These are phyloP conservation scores for Calycina marina DNA, from an alignment of 2,329 filamentous ascomycete genomes.

Conservation along the genomic window DNA sequence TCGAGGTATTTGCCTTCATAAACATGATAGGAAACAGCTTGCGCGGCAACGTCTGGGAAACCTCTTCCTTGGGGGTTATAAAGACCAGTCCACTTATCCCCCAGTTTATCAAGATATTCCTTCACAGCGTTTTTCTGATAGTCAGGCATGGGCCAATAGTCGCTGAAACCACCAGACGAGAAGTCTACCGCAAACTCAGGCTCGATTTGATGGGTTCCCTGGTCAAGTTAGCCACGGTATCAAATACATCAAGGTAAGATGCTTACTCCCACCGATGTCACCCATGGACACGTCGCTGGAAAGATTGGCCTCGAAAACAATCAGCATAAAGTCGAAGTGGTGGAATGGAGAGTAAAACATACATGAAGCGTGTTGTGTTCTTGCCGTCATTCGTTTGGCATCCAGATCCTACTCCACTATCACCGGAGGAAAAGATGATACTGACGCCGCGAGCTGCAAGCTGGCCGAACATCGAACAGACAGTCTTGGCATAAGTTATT, in stretches of 20 bases:
- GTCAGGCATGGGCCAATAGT: constrained; percentile 29
- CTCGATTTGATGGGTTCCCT: constrained; percentile 11
- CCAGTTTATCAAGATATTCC: constrained; percentile 32
- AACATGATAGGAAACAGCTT: constrained; percentile 4
- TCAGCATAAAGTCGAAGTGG: no score
- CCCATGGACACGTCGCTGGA: constrained; percentile 31
- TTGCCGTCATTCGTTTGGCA: constrained; percentile 41
- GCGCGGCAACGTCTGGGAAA: constrained; percentile 34
- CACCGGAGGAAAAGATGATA: constrained; percentile 36
- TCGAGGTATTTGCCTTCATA: constrained; percentile 2
- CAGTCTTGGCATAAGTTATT: constrained; percentile 33
- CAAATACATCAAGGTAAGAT: no score
- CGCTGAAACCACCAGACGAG: constrained; percentile 33
- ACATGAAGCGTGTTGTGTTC: constrained; percentile 36
- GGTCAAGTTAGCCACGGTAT: no score
- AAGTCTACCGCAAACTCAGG: constrained; percentile 22
- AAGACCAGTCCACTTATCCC: constrained; percentile 30
- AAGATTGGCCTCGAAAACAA: constrained; percentile 26
- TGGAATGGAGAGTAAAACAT: constrained; percentile 15
- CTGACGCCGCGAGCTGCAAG: constrained; percentile 38
- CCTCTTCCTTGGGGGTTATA: constrained; percentile 32
- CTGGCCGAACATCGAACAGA: constrained; percentile 38
- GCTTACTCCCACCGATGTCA: constrained; percentile 17
- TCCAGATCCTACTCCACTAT: constrained; percentile 30
- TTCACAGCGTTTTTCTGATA: constrained; percentile 31